A percentile compares a stretch with the other conserved stretches of the same genome.
Conservation (phyloP, 2,329 filamentous ascomycete species). For the Trichophyton schoenleinii region DNA sequence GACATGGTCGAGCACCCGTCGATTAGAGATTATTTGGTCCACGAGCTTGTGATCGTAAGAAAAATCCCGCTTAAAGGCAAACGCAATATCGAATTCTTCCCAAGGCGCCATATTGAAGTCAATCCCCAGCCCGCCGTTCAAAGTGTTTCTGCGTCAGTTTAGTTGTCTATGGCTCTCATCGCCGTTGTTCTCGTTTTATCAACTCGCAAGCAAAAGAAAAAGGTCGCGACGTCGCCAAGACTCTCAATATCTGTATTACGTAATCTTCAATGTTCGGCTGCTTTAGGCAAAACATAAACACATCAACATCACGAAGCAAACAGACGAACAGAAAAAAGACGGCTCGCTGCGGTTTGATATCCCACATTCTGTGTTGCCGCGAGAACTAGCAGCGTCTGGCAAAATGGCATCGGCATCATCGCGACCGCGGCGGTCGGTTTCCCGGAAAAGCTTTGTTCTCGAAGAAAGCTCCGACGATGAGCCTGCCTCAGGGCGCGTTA, state of each 20-base stretch:
- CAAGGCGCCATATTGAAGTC: constrained; percentile 33
- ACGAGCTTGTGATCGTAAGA: constrained; percentile 50
- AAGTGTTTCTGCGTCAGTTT: no score
- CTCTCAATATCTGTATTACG: background rate
- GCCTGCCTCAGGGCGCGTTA: constrained; percentile 36
- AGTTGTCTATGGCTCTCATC: background rate
- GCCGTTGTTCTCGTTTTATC: background rate
- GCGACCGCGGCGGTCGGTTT: constrained; percentile 45
- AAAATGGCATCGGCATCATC: constrained; percentile 30
- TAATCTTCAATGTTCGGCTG: constrained; percentile 6
- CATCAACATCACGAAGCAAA: background rate
- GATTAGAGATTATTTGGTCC: constrained; percentile 52
- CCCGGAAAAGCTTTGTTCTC: constrained; percentile 60
- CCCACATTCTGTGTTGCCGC: background rate
- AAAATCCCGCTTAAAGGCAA: constrained; percentile 47
- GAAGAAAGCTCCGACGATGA: constrained; percentile 64
- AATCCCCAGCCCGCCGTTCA: background rate
- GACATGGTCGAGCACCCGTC: constrained; percentile 54
- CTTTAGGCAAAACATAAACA: constrained; percentile 15
- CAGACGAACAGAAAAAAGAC: background rate
- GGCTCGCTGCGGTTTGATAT: background rate
- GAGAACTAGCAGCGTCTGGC: background rate
- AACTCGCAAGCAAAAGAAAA: background rate
- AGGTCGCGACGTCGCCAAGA: constrained; percentile 8
- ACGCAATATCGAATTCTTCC: constrained; percentile 56